Evolutionary conservation across 2,329 filamentous ascomycete genomes (phyloP), one percentile per base, ranked within the genome.

Genomic region (Neonectria ditissima): DNA sequence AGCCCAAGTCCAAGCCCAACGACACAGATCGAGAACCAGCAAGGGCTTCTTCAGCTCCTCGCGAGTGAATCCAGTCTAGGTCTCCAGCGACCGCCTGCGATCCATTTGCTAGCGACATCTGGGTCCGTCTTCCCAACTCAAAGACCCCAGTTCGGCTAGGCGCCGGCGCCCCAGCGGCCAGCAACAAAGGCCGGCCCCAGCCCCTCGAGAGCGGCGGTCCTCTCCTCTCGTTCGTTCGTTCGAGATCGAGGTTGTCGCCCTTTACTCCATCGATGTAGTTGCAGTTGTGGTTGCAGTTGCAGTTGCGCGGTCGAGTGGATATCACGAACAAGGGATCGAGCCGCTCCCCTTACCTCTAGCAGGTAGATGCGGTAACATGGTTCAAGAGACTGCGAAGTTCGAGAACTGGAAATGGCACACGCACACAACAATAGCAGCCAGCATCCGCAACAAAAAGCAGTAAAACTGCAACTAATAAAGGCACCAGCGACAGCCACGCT

Each of bases 61-160:
- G 34, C 32, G 47, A 47, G 39, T 37, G 54, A 28, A 50, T 55
- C 28, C 53, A 50, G 37, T 62, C 58, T 59, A 57, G 68, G 66
- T 64, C 34, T 18, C 37, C 10, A 41, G n/a, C n/a, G 69, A 59
- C 65, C 71, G 67, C 62, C 69, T 59, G 63, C 63, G 62, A 73
- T 70, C 65, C 70, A 70, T 73, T 51, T 63, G 50, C 62, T 73
- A 72, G 71, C 65, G 70, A 73, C 71, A 70, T 72, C 55, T 48
- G 55, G 34, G 54, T 24, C 59, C 48, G 62, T 62, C 66, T 67
- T 20, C 65, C 65, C 34, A 37, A 14, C 14, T 37, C 56, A 73
- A 61, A 60, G 52, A 63, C 67, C 69, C 69, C 61, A 72, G 71
- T 73, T 65, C 44, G 65, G 65, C 71, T 73, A 73, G 71, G 64